phyloP scores from a whole-genome alignment of 768 basidiomycete genomes.

The Tylopilus vinaceipallidus region DNA sequence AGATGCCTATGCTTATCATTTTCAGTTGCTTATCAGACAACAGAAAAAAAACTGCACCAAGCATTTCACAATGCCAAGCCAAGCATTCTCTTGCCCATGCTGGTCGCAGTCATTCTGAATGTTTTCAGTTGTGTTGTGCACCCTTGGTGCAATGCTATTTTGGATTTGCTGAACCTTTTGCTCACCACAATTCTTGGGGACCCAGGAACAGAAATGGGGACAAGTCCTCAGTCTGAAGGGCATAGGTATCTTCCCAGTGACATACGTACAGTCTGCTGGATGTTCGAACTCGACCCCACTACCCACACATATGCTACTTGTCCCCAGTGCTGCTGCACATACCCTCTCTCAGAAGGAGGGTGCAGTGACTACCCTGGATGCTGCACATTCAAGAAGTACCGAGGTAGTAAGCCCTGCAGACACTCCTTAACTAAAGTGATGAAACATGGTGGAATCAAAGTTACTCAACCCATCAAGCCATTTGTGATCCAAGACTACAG shows the following conservation, averaged over 20 bases:
- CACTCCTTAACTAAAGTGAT: not conserved
- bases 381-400: constrained; percentile 18
- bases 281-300: constrained; percentile 17
- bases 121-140: not conserved
- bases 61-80: not conserved
- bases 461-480: constrained; percentile 4
- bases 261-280: constrained; percentile 16
- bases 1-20: not conserved
- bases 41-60: not conserved
- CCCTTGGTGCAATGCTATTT: not conserved
- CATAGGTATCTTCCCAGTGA: constrained; percentile 5
- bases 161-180: not conserved
- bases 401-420: constrained; percentile 16
- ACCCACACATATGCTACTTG: constrained; percentile 24
- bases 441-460: not conserved
- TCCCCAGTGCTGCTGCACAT: constrained; percentile 26
- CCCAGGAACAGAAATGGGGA: too few relatives aligned
- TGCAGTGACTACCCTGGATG: constrained; percentile 13
- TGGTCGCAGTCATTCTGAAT: not conserved
- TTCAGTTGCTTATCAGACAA: not conserved
- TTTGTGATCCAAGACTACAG: constrained; percentile 30
- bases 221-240: not conserved
- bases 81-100: not conserved
- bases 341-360: constrained; percentile 3
- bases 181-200: not conserved